phyloP scores from a whole-genome alignment of 805 yeast species.

The Candida incommunis region DNA sequence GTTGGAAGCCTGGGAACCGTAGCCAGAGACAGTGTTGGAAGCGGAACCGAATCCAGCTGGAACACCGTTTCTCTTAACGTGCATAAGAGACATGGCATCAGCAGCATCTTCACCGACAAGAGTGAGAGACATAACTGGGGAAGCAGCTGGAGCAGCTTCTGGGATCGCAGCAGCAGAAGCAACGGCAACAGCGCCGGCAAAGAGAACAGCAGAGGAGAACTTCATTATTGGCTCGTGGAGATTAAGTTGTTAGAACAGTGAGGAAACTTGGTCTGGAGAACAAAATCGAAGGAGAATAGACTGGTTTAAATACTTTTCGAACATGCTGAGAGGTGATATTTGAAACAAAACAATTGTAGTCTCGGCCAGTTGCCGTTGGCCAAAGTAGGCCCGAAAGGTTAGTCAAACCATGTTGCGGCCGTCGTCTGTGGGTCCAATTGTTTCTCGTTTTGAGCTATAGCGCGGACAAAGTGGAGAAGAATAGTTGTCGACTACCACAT shows the following conservation, averaged over 20 bases:
- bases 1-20: not conserved
- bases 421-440: too few relatives aligned
- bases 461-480: too few relatives aligned
- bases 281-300: not conserved
- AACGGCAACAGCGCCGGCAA: slow-evolving; percentile 1
- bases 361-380: too few relatives aligned
- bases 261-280: not conserved
- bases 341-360: too few relatives aligned
- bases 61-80: not conserved
- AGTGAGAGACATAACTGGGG: not conserved
- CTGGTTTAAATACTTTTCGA: not conserved
- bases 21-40: not conserved
- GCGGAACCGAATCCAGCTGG: not conserved
- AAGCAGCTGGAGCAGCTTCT: not conserved
- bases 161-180: not conserved
- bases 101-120: not conserved
- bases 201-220: not conserved
- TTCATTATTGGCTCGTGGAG: not conserved
- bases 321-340: too few relatives aligned
- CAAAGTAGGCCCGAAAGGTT: too few relatives aligned
- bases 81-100: not conserved
- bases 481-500: too few relatives aligned
- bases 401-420: too few relatives aligned
- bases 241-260: too few relatives aligned
- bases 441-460: too few relatives aligned